Percentiles rank a stretch among this genome's conserved stretches.
Conservation (phyloP, 2,329 filamentous ascomycete genomes). For the Ascochyta rabiei region DNA sequence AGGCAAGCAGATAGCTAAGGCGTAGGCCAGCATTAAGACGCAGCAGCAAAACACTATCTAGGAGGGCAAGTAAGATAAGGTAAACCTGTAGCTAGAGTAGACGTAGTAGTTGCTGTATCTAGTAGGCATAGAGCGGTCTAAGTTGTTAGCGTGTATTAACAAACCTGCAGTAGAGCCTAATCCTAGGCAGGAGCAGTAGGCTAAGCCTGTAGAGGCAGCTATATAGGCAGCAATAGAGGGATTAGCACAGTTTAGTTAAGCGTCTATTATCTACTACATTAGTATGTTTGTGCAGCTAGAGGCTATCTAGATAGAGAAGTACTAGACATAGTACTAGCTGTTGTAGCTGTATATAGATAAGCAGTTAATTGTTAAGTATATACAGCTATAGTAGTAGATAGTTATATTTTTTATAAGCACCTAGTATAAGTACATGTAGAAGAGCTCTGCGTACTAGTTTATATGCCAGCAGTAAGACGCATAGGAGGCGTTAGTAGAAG, state of each 20-base stretch:
- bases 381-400: no score
- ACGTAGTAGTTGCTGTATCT: no score
- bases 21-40: background rate
- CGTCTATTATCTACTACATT: background rate
- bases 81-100: no score
- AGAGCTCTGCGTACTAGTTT: constrained; percentile 19
- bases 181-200: no score
- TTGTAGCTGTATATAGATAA: constrained; percentile 24
- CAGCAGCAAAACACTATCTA: no score
- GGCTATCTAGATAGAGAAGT: constrained; percentile 24
- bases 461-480: constrained; percentile 11
- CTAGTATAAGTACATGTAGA: constrained; percentile 6
- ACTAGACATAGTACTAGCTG: constrained; percentile 21
- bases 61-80: no score
- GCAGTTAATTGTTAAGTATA: constrained; percentile 10
- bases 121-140: no score
- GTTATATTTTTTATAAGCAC: constrained; percentile 15
- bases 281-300: constrained; percentile 23
- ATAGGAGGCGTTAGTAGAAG: constrained; percentile 13
- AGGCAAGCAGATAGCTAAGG: background rate
- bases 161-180: no score
- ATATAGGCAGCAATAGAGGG: no score
- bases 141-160: no score
- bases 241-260: no score
- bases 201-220: no score